These are phyloP conservation scores for Mycena venus DNA, from an alignment of 768 basidiomycete genomes.

Conservation along the genomic window DNA sequence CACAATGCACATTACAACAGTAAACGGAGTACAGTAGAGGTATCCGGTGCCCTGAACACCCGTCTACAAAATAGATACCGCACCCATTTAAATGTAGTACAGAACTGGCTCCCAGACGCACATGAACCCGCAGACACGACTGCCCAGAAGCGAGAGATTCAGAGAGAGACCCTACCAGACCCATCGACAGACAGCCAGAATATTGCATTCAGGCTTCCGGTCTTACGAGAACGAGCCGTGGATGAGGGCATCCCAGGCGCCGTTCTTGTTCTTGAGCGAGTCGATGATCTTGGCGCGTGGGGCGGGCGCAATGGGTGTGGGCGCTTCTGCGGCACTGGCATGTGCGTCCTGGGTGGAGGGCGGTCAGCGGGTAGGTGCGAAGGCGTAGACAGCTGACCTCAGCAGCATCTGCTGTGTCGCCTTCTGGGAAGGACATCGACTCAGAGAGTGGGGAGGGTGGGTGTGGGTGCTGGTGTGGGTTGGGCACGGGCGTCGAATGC, in stretches of 20 bases:
- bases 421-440: neutral
- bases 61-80: conserved; percentile 15
- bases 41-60: neutral
- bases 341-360: conserved; percentile 27
- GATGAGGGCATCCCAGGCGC: conserved; percentile 77
- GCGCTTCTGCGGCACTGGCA: conserved; percentile 34
- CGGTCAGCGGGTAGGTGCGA: conserved; percentile 15
- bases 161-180: conserved; percentile 9
- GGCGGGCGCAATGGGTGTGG: conserved; percentile 27
- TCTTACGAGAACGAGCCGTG: conserved; percentile 73
- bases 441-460: conserved; percentile 18
- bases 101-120: neutral
- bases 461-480: conserved; percentile 36
- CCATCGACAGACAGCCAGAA: neutral
- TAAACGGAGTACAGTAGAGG: neutral
- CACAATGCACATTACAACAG: neutral
- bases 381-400: conserved; percentile 15
- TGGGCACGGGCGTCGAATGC: conserved; percentile 21
- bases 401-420: neutral
- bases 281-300: conserved; percentile 62
- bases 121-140: conserved; percentile 4
- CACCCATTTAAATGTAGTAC: neutral
- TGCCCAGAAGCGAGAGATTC: conserved; percentile 21
- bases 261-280: conserved; percentile 67
- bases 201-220: neutral